Conservation (phyloP, 1,139 yeast genomes). For the Suhomyces guaymorum region DNA sequence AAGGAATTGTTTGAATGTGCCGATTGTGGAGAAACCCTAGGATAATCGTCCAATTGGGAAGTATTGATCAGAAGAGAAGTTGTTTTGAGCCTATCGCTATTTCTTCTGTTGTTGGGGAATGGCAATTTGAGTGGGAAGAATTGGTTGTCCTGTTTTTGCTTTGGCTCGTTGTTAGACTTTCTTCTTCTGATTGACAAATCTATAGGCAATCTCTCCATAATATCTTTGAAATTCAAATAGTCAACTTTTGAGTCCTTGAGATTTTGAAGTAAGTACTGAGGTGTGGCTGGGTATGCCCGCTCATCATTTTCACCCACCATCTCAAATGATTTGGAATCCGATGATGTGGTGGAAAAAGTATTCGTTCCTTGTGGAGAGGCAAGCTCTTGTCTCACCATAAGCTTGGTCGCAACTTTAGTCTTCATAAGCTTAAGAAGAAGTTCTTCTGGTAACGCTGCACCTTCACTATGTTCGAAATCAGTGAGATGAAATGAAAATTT, state of each 20-base stretch:
- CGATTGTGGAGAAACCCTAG: constrained; percentile 13
- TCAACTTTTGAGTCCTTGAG: constrained; percentile 45
- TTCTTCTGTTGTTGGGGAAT: constrained; percentile 21
- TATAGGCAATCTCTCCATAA: constrained; percentile 19
- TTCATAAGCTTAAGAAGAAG: constrained; percentile 36
- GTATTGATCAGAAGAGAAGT: constrained; percentile 37
- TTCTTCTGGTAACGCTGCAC: constrained; percentile 58
- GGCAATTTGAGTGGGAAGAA: constrained; percentile 26
- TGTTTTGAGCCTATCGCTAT: constrained; percentile 15
- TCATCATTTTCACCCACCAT: constrained; percentile 44
- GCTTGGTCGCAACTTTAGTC: constrained; percentile 38
- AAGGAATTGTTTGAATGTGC: constrained; percentile 43
- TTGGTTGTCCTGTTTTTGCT: constrained; percentile 7
- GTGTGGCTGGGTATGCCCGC: constrained; percentile 55
- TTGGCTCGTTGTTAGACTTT: constrained; percentile 3
- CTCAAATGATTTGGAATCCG: constrained; percentile 52
- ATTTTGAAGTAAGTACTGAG: constrained; percentile 55
- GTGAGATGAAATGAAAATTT: constrained; percentile 61
- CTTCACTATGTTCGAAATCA: constrained; percentile 66
- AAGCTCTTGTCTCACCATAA: constrained; percentile 45
- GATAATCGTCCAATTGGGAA: constrained; percentile 11
- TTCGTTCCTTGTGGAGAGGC: constrained; percentile 35
- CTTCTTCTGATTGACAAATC: constrained; percentile 2
- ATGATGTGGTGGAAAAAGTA: constrained; percentile 44
- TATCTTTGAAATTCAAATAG: constrained; percentile 65